Percentiles rank a stretch among this genome's conserved stretches.
Conservation (phyloP, 495 filamentous ascomycete genomes). For the Penicillium cosmopolitanum region DNA sequence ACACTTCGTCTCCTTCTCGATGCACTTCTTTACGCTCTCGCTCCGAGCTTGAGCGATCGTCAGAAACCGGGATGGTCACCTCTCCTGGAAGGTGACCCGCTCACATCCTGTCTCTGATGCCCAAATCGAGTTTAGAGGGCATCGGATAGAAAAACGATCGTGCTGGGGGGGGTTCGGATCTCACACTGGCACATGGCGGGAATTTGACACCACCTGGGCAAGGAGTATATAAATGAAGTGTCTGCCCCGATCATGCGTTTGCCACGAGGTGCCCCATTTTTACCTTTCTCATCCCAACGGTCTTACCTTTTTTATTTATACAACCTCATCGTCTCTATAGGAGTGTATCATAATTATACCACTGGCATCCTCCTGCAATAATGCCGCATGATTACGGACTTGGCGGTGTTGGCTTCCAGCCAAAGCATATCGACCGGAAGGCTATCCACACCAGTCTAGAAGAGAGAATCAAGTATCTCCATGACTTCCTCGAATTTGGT, state of each 20-base stretch:
- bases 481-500: conserved; percentile 73
- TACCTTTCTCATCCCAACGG: conserved; percentile 7
- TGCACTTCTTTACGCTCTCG: neutral
- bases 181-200: neutral
- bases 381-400: conserved; percentile 23
- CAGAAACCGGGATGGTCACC: conserved; percentile 15
- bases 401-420: conserved; percentile 21
- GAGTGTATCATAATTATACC: neutral
- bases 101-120: conserved; percentile 4
- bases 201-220: conserved; percentile 1
- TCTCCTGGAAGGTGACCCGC: conserved; percentile 15
- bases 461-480: conserved; percentile 68
- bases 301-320: conserved; percentile 1
- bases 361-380: conserved; percentile 4
- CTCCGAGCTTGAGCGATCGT: conserved; percentile 4
- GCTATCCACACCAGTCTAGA: conserved; percentile 69
- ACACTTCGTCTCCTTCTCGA: neutral
- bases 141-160: conserved; percentile 6
- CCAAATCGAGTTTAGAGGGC: conserved; percentile 8
- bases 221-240: conserved; percentile 22
- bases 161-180: conserved; percentile 2
- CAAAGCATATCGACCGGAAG: conserved; percentile 67
- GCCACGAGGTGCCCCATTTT: conserved; percentile 28
- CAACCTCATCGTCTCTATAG: neutral
- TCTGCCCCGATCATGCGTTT: conserved; percentile 13